Conservation (phyloP, 2,329 filamentous ascomycete genomes). For the Penicillium concentricum region DNA sequence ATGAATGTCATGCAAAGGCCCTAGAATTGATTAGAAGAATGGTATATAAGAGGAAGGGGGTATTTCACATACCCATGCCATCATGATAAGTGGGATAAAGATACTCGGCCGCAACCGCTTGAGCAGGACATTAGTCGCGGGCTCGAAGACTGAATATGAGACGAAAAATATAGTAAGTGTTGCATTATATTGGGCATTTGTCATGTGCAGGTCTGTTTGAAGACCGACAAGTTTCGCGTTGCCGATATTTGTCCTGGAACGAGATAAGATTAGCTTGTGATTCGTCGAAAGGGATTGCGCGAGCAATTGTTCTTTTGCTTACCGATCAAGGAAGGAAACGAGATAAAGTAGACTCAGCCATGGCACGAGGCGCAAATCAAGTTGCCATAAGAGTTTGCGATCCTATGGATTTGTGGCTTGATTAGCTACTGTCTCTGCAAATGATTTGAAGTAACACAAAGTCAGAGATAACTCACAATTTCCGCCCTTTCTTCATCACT, state of each 20-base stretch:
- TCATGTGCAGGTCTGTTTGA: constrained; percentile 61
- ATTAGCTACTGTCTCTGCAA: not conserved
- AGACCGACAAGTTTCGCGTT: constrained; percentile 65
- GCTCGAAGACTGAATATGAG: constrained; percentile 76
- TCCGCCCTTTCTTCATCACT: constrained; percentile 61
- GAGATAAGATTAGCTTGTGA: not conserved
- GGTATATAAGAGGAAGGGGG: not conserved
- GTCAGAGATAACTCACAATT: constrained; percentile 51
- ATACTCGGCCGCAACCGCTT: constrained; percentile 73
- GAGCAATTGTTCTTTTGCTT: not conserved
- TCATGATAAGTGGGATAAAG: constrained; percentile 82
- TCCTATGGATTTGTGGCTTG: constrained; percentile 32
- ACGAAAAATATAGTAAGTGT: constrained; percentile 83
- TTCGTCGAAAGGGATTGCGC: not conserved
- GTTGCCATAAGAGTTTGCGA: constrained; percentile 44
- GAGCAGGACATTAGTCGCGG: constrained; percentile 73
- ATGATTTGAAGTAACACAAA: not conserved
- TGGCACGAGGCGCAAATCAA: constrained; percentile 47
- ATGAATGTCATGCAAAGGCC: constrained; percentile 48
- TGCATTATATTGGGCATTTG: constrained; percentile 66
- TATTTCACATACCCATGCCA: constrained; percentile 43
- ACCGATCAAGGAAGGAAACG: constrained; percentile 43
- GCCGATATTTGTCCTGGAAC: constrained; percentile 67
- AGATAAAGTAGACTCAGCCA: constrained; percentile 50
- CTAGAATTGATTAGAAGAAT: constrained; percentile 18